Evolutionary conservation across 768 basidiomycete genomes (phyloP), one percentile per base, ranked within the genome.

Genomic region (Cystofilobasidium macerans): DNA sequence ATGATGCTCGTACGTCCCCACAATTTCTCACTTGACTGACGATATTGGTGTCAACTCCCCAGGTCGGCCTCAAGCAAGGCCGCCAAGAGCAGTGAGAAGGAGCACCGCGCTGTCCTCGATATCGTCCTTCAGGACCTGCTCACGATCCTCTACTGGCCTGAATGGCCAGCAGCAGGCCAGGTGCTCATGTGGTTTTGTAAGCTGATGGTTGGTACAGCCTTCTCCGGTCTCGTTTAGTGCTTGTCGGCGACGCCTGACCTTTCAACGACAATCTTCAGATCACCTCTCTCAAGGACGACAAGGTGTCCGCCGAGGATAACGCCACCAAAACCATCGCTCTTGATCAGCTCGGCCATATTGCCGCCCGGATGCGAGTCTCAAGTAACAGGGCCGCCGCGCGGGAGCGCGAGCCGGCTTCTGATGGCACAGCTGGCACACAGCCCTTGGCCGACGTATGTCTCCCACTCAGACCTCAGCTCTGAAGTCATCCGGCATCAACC

Each of bases 261-360:
- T 26, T 26, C 48, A 6, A 18, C 18, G 42, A 20, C 9, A 8
- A 12, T 57, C 1, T 63, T 9, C 61, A 94, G 91, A 85, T 93
- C 28, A 79, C 85, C 4, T 86, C 86, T 0, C 77, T 97, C 33
- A 87, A 91, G 64, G 91, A 95, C 70, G 79, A 86, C 42, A 91
- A 90, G 72, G 79, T 77, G 13, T 78, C 81, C 40, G 77, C 78
- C 30, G 95, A 98, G 72, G 83, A 80, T 42, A 92, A 88, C 71
- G 89, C 89, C 0, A 85, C 86, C 0, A 94, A 92, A 75, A 85
- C 84, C 1, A 85, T 95, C 69, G 89, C 92, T 0, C 79, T 98
- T 40, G 95, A 99, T 73, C 89, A 98, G 76, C 79, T 99, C 0
- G 95, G 95, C 13, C 81, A 86, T n/a, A 89, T 99, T 61, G 92